phyloP scores from a whole-genome alignment of 169 alveolate genomes.

The Miamiensis avidus region DNA sequence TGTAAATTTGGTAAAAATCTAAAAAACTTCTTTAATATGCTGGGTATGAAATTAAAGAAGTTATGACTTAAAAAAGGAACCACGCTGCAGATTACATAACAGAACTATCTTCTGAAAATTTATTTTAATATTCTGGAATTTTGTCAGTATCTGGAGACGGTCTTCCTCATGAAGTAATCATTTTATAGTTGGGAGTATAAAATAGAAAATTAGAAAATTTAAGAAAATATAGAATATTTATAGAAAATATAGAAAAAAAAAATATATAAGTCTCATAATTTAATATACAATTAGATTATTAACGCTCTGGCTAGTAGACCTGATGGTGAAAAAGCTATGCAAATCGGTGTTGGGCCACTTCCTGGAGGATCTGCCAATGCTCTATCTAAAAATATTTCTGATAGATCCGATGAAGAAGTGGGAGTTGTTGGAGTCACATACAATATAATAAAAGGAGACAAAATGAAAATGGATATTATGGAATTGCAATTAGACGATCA shows the following conservation, averaged over 20 bases:
- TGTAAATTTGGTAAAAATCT: not conserved
- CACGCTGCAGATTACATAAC: not conserved
- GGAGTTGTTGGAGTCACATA: not conserved
- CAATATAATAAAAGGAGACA: not conserved
- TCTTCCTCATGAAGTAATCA: not conserved
- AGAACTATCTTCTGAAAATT: not conserved
- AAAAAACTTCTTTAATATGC: not conserved
- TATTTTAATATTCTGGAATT: not conserved
- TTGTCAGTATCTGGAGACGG: not conserved
- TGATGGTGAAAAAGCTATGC: not conserved
- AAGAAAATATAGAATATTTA: too few species aligned
- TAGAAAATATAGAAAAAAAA: too few species aligned
- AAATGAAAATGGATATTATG: not conserved
- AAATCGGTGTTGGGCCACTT: not conserved
- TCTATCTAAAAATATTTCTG: not conserved
- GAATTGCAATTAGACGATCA: not conserved
- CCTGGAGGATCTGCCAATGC: not conserved
- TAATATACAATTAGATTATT: not conserved
- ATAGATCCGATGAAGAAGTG: not conserved
- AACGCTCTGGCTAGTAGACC: not conserved
- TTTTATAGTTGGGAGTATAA: too few species aligned
- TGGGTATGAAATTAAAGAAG: not conserved
- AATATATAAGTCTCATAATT: not conserved
- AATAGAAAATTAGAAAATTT: too few species aligned
- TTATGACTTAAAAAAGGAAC: not conserved